Percentiles rank a stretch among this genome's conserved stretches.
Conservation (phyloP, 129 eudicot species). For the Flaveria robusta region DNA sequence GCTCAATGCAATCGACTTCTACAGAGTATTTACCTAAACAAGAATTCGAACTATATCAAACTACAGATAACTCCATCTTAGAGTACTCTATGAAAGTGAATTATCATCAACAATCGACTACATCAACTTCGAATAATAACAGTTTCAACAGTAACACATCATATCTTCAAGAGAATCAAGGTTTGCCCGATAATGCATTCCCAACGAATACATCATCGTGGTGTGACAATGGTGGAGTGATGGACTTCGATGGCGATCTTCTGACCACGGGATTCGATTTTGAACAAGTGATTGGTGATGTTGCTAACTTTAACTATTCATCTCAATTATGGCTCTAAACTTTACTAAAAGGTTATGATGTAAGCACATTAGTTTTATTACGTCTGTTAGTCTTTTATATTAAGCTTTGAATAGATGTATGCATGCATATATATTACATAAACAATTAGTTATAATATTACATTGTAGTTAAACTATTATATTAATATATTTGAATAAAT, state of each 20-base stretch:
- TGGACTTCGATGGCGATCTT: conserved; percentile 9
- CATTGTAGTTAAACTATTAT: neutral
- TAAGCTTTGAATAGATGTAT: conserved; percentile 16
- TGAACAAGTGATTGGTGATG: conserved; percentile 31
- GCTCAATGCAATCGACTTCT: conserved; percentile 6
- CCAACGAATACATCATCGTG: conserved; percentile 25
- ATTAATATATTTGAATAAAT: neutral
- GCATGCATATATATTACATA: conserved; percentile 21
- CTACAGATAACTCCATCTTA: neutral
- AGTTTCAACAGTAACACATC: conserved; percentile 12
- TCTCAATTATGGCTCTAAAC: conserved; percentile 9
- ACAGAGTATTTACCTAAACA: conserved; percentile 22
- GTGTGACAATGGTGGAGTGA: conserved; percentile 29
- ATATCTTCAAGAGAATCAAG: conserved; percentile 25
- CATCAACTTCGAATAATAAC: neutral
- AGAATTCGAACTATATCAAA: conserved; percentile 18
- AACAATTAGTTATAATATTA: neutral
- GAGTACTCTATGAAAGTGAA: conserved; percentile 14
- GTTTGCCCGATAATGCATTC: conserved; percentile 1
- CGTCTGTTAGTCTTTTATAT: neutral
- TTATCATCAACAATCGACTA: conserved; percentile 3
- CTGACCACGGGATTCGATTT: conserved; percentile 20
- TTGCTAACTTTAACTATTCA: conserved; percentile 30
- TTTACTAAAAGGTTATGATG: too few species aligned
- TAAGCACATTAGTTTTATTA: conserved; percentile 15